These are phyloP conservation scores for Sugiyamaella paludigena DNA, from an alignment of 1,139 yeast genomes.

Conservation along the genomic window DNA sequence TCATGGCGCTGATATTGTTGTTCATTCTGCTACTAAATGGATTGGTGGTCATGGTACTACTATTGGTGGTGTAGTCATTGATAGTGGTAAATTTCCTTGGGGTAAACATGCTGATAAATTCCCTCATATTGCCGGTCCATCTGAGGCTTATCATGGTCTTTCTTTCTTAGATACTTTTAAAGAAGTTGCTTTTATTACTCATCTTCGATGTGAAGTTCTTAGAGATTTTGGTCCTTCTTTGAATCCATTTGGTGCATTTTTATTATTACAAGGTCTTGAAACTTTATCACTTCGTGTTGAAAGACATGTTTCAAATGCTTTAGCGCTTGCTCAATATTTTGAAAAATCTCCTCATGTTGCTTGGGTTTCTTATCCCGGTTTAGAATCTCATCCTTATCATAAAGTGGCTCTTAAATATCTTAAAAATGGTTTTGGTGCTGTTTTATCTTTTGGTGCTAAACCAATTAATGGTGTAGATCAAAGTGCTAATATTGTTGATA, in stretches of 20 bases:
- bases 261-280: constrained; percentile 86
- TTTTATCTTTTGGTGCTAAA: constrained; percentile 84
- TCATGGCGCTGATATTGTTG: constrained; percentile 81
- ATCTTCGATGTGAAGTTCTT: constrained; percentile 77
- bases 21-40: constrained; percentile 97
- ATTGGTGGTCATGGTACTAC: constrained; percentile 98
- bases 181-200: constrained; percentile 72
- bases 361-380: constrained; percentile 92
- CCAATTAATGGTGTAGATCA: constrained; percentile 52
- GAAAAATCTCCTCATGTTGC: constrained; percentile 70
- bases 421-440: constrained; percentile 77
- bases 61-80: constrained; percentile 87
- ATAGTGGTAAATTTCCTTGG: constrained; percentile 93
- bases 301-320: constrained; percentile 84
- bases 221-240: constrained; percentile 91
- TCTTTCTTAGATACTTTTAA: constrained; percentile 81
- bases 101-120: constrained; percentile 72
- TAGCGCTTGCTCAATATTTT: constrained; percentile 73
- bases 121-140: constrained; percentile 88
- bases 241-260: constrained; percentile 86
- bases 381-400: constrained; percentile 78
- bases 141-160: constrained; percentile 91
- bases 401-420: constrained; percentile 80
- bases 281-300: constrained; percentile 91
- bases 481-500: constrained; percentile 80